These are phyloP conservation scores for Osmanthus fragrans DNA, from an alignment of 257 asterid species.

Conservation along the genomic window DNA sequence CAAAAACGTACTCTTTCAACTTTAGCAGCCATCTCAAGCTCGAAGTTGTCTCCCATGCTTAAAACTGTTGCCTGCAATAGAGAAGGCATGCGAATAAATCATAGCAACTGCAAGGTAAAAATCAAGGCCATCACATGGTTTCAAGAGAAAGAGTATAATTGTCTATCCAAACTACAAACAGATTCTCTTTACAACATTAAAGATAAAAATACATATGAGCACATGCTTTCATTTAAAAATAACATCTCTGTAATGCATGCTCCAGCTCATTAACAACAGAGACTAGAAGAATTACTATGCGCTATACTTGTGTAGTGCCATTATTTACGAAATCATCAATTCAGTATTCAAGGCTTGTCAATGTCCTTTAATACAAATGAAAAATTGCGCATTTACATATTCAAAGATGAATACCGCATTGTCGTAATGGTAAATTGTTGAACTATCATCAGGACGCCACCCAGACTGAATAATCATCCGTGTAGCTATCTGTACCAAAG, in stretches of 20 bases:
- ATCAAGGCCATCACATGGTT: slow-evolving; percentile 15
- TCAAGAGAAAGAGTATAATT: background rate
- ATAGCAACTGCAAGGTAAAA: slow-evolving; percentile 8
- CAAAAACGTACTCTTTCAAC: slow-evolving; percentile 69
- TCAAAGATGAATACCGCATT: slow-evolving; percentile 65
- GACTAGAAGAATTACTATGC: background rate
- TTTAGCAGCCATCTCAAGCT: slow-evolving; percentile 86
- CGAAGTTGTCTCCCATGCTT: slow-evolving; percentile 91
- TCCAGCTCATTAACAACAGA: background rate
- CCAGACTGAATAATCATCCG: slow-evolving; percentile 92
- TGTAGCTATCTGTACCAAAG: slow-evolving; percentile 77
- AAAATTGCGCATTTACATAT: slow-evolving; percentile 11
- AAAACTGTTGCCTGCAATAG: slow-evolving; percentile 57
- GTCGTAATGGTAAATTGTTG: slow-evolving; percentile 78
- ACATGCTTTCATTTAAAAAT: background rate
- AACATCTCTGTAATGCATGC: background rate
- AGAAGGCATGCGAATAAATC: background rate
- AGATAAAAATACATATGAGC: background rate
- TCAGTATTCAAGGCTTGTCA: background rate
- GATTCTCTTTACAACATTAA: background rate
- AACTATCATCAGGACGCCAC: slow-evolving; percentile 96
- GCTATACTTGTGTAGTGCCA: background rate
- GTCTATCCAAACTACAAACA: background rate
- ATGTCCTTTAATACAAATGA: slow-evolving; percentile 3
- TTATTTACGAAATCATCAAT: background rate